These are phyloP conservation scores for Leccinum griseonigrum DNA, from an alignment of 1,284 basidiomycete species.

Conservation along the genomic window DNA sequence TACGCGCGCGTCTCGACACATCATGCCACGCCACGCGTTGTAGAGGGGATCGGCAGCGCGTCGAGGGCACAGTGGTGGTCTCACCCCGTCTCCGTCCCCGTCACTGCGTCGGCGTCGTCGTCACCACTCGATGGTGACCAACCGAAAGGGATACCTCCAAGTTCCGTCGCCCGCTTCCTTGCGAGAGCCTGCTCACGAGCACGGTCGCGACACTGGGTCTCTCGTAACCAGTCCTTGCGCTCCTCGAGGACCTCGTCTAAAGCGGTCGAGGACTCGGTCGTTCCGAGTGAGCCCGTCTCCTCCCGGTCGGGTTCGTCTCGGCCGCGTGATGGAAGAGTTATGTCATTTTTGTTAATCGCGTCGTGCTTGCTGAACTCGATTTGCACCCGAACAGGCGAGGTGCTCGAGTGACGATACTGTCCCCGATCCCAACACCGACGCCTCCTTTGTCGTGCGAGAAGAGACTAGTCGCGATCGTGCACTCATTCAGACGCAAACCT, in stretches of 20 bases:
- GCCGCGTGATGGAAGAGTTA: constrained; percentile 24
- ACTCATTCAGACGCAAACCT: not conserved
- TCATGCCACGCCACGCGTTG: not conserved
- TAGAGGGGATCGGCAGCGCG: not conserved
- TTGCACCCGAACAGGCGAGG: not conserved
- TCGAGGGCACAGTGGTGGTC: not conserved
- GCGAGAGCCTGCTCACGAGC: constrained; percentile 16
- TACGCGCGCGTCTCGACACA: not conserved
- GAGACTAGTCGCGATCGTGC: not conserved
- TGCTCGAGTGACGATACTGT: not conserved
- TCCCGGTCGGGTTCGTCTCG: constrained; percentile 7
- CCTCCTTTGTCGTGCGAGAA: not conserved
- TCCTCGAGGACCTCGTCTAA: not conserved
- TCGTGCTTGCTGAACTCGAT: not conserved
- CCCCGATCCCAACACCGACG: not conserved
- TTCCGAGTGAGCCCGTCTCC: constrained; percentile 18
- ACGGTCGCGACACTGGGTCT: not conserved
- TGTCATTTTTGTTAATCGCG: constrained; percentile 1
- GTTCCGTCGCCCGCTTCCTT: constrained; percentile 15
- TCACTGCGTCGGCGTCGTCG: not conserved
- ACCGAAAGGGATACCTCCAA: constrained; percentile 14
- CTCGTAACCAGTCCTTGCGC: not conserved
- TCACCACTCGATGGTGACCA: not conserved
- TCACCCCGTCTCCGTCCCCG: not conserved
- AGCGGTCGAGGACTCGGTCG: constrained; percentile 9